Evolutionary conservation across 2,329 filamentous ascomycete genomes (phyloP).

Genomic region (Sporothrix protearum): DNA sequence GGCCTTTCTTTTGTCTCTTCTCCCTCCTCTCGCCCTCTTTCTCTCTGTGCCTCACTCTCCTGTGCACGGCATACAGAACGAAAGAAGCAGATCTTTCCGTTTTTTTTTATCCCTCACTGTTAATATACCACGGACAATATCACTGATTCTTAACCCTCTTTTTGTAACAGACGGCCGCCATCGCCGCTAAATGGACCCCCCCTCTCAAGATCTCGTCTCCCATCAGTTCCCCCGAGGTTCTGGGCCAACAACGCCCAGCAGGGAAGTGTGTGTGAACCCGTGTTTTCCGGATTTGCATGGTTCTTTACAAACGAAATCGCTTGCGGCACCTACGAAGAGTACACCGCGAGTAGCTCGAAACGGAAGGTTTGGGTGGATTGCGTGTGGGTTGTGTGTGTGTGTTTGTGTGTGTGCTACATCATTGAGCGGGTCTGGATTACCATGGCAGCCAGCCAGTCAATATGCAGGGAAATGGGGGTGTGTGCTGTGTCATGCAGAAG

Average conservation of each 20-base stretch:
- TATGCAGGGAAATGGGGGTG: constrained; percentile 8
- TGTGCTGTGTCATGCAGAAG: not conserved
- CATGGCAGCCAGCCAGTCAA: not conserved
- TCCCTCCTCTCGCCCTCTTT: not conserved
- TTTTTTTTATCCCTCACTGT: not conserved
- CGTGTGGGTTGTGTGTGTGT: not conserved
- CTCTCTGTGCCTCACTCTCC: not conserved
- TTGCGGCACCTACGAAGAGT: not conserved
- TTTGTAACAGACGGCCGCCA: constrained; percentile 43
- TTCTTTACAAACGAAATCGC: not conserved
- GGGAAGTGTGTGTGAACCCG: constrained; percentile 2
- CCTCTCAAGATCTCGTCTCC: not conserved
- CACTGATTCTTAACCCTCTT: constrained; percentile 41
- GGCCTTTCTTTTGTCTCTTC: not conserved
- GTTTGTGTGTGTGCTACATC: not conserved
- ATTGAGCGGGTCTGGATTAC: not conserved
- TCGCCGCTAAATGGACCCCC: constrained; percentile 30
- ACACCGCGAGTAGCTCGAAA: not conserved
- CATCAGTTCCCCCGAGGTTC: not conserved
- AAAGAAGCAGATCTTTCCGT: constrained; percentile 20
- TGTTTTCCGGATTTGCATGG: not conserved
- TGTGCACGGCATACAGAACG: not conserved
- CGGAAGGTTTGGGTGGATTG: constrained; percentile 1
- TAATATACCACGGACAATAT: constrained; percentile 25
- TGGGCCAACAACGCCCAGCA: not conserved